A percentile compares a stretch with the other conserved stretches of the same genome.
phyloP scores from a whole-genome alignment of 225 moss, liverwort and hornwort genomes.

The Rhytidiadelphus loreus region DNA sequence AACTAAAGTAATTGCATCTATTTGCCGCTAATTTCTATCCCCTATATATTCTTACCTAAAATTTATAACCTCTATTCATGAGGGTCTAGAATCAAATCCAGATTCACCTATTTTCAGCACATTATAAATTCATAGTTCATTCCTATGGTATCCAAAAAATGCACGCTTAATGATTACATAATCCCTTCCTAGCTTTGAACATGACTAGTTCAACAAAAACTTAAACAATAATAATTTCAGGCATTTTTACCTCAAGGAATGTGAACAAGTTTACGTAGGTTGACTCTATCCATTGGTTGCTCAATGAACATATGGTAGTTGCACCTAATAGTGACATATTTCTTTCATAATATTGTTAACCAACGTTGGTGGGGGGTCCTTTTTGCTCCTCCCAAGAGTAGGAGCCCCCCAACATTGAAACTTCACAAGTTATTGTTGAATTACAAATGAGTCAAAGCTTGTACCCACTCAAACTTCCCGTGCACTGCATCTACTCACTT shows the following conservation, averaged over 20 bases:
- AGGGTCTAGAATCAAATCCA: not conserved
- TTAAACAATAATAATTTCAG: no score
- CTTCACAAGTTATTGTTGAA: no score
- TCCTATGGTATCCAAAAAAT: rapidly evolving
- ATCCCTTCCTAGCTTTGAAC: no score
- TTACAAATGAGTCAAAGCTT: no score
- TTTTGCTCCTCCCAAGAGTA: no score
- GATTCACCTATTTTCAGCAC: not conserved
- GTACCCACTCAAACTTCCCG: no score
- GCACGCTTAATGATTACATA: no score
- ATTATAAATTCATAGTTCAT: not conserved
- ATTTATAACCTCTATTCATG: not conserved
- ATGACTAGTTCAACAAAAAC: not conserved
- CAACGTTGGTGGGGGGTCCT: no score
- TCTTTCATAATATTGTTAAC: no score
- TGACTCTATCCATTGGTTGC: not conserved
- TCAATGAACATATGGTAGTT: not conserved
- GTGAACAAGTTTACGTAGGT: not conserved
- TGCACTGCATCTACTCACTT: no score
- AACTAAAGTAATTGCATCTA: not conserved
- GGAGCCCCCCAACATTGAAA: no score
- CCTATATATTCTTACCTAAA: not conserved
- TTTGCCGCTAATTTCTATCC: rapidly evolving
- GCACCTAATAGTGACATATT: not conserved
- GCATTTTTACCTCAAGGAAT: not conserved